A percentile compares a stretch with the other conserved stretches of the same genome.
These are phyloP conservation scores for Trypanosoma platydactyli DNA, from an alignment of 208 protist species.

Conservation along the genomic window DNA sequence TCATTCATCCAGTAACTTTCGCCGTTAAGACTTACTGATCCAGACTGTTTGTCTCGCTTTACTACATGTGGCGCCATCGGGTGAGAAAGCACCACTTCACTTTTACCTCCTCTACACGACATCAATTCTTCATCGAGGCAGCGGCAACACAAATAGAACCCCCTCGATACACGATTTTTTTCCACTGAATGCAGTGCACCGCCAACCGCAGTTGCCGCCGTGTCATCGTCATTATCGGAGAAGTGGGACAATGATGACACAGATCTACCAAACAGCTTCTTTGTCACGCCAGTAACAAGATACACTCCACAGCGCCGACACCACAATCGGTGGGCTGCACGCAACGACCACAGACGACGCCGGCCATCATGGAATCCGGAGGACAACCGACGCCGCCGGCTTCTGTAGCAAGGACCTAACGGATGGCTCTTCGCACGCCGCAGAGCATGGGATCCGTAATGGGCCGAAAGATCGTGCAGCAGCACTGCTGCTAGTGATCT, in stretches of 20 bases:
- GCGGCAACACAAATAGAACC: constrained; percentile 23
- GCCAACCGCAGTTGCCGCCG: not conserved
- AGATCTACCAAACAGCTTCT: constrained; percentile 2
- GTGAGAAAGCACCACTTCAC: not conserved
- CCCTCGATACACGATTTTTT: not conserved
- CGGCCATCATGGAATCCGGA: constrained; percentile 35
- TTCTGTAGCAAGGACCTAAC: constrained; percentile 48
- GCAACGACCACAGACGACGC: constrained; percentile 46
- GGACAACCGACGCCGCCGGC: constrained; percentile 10
- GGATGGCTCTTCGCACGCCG: constrained; percentile 53
- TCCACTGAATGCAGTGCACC: not conserved
- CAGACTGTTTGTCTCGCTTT: too few relatives aligned
- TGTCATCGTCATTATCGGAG: not conserved
- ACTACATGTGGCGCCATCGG: not conserved
- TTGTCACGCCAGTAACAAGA: constrained; percentile 31
- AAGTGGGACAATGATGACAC: not conserved
- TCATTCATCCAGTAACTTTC: not conserved
- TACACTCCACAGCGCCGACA: constrained; percentile 62
- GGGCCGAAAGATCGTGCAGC: constrained; percentile 58
- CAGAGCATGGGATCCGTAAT: constrained; percentile 74
- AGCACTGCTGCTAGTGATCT: constrained; percentile 27
- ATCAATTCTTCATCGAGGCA: constrained; percentile 6
- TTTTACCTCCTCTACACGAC: constrained; percentile 1
- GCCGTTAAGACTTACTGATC: too few relatives aligned
- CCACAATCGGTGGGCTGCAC: constrained; percentile 41